Percentiles rank a stretch among this genome's conserved stretches.
These are phyloP conservation scores for Aspergillus sp. DNA, from an alignment of 2,329 filamentous ascomycete genomes.

Conservation along the genomic window DNA sequence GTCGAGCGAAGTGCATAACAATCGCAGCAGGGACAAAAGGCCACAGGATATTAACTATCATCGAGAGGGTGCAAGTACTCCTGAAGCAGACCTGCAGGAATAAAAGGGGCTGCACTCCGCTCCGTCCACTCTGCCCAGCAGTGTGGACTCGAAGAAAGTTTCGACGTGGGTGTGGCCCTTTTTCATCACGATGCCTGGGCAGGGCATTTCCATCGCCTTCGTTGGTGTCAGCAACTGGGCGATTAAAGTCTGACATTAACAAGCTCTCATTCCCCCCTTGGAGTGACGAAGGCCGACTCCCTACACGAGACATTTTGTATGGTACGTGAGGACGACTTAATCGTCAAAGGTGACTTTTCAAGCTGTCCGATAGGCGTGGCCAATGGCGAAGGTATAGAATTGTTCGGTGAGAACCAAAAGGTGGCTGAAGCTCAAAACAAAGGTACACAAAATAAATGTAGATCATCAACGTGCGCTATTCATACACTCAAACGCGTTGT, in stretches of 20 bases:
- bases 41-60: conserved; percentile 70
- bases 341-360: not conserved
- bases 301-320: not conserved
- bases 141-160: conserved; percentile 36
- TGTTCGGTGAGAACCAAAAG: not conserved
- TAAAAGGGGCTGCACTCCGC: conserved; percentile 62
- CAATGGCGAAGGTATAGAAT: not conserved
- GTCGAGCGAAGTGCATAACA: conserved; percentile 58
- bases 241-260: conserved; percentile 9
- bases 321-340: not conserved
- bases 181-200: conserved; percentile 27
- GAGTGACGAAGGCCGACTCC: conserved; percentile 6
- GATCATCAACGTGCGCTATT: not conserved
- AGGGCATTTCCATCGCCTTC: conserved; percentile 20
- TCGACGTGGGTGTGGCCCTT: conserved; percentile 15
- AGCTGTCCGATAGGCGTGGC: not conserved
- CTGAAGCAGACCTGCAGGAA: conserved; percentile 65
- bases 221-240: conserved; percentile 16
- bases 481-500: not conserved
- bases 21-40: conserved; percentile 72
- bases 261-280: conserved; percentile 9
- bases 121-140: conserved; percentile 67
- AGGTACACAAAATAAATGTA: not conserved
- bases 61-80: conserved; percentile 64
- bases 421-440: not conserved